Conservation (phyloP, 2,329 filamentous ascomycete genomes). For the Calonectria honghensis region DNA sequence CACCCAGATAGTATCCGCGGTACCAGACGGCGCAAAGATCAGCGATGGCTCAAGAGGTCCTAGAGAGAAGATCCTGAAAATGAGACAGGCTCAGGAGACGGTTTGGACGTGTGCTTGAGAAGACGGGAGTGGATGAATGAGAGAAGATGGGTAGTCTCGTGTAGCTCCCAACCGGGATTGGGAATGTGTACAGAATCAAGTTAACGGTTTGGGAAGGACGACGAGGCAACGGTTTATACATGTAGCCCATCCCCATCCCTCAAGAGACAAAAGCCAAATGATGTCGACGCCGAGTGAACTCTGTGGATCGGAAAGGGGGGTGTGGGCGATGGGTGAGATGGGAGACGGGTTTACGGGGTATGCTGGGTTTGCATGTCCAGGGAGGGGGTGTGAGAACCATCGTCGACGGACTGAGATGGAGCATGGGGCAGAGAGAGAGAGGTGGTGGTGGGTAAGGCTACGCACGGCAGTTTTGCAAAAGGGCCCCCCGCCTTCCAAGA, state of each 20-base stretch:
- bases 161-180: conserved; percentile 34
- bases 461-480: conserved; percentile 58
- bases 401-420: conserved; percentile 35
- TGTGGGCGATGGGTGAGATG: conserved; percentile 43
- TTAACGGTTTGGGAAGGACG: conserved; percentile 33
- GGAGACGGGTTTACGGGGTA: conserved; percentile 50
- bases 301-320: conserved; percentile 51
- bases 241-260: conserved; percentile 40
- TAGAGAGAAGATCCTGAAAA: conserved; percentile 47
- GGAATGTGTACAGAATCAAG: conserved; percentile 30
- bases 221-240: conserved; percentile 51
- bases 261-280: conserved; percentile 40
- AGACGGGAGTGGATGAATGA: conserved; percentile 18
- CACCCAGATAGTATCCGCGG: conserved; percentile 55
- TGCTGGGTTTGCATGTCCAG: conserved; percentile 38
- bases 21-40: conserved; percentile 53
- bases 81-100: conserved; percentile 26
- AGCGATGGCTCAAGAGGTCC: conserved; percentile 48
- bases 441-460: conserved; percentile 55
- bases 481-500: conserved; percentile 49
- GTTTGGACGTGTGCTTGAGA: conserved; percentile 36
- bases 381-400: conserved; percentile 48
- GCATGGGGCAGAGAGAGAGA: conserved; percentile 37
- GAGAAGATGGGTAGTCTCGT: conserved; percentile 17
- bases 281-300: conserved; percentile 47